Conservation (phyloP, 2,329 filamentous ascomycete genomes). For the Tolypocladium amazonense region DNA sequence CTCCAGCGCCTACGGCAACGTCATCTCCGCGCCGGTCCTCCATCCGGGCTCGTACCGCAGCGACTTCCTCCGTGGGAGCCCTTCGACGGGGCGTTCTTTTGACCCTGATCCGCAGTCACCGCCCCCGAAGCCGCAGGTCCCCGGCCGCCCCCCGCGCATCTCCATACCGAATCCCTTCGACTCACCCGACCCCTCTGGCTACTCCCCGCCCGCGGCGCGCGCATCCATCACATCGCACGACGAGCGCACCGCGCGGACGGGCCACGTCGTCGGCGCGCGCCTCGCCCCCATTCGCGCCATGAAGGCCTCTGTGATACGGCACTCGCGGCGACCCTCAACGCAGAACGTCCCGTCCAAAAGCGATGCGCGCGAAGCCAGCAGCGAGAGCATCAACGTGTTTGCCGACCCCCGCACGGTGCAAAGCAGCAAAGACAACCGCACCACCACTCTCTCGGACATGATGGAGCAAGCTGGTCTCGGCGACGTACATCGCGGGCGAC, state of each 20-base stretch:
- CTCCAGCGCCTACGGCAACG: conserved; percentile 22
- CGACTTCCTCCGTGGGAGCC: conserved; percentile 42
- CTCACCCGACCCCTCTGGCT: conserved; percentile 17
- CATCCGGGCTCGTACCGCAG: conserved; percentile 31
- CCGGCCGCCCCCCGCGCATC: conserved; percentile 7
- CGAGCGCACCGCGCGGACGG: conserved; percentile 13
- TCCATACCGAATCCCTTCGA: conserved; percentile 26
- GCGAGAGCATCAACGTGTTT: conserved; percentile 42
- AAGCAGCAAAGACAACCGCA: conserved; percentile 13
- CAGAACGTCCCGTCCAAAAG: conserved; percentile 18
- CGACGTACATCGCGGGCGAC: conserved; percentile 27
- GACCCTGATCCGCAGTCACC: neutral
- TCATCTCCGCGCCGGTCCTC: conserved; percentile 48
- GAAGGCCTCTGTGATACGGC: conserved; percentile 15
- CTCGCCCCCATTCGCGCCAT: conserved; percentile 28
- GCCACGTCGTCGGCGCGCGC: conserved; percentile 13
- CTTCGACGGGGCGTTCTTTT: neutral
- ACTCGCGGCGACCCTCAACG: conserved; percentile 15
- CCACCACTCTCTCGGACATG: conserved; percentile 43
- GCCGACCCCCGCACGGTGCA: conserved; percentile 34
- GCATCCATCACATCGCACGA: conserved; percentile 13
- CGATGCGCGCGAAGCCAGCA: conserved; percentile 27
- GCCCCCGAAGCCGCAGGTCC: conserved; percentile 1
- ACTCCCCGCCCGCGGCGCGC: conserved; percentile 8
- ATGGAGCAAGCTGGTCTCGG: conserved; percentile 37